Conservation (phyloP, 176 grass and related monocot genomes). For the Urochloa ruziziensis region DNA sequence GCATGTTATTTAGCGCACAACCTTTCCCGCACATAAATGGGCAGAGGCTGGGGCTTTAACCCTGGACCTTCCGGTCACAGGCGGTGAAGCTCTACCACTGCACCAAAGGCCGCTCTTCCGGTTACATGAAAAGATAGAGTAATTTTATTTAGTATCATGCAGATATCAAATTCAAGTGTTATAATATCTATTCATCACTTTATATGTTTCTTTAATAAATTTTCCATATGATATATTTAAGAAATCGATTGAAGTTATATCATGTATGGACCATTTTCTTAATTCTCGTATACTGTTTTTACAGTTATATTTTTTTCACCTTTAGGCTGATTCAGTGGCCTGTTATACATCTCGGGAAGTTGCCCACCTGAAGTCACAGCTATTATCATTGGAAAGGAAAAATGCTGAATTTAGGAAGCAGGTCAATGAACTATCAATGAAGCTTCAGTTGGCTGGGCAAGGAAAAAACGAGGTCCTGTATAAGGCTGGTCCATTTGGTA, state of each 20-base stretch:
- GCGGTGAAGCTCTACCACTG: no score
- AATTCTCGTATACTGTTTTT: conserved; percentile 11
- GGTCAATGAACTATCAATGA: conserved; percentile 63
- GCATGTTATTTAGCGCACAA: no score
- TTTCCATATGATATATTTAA: background rate
- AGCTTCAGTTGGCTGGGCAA: conserved; percentile 72
- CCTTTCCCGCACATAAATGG: no score
- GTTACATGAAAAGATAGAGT: background rate
- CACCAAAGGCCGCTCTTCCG: no score
- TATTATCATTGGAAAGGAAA: conserved; percentile 56
- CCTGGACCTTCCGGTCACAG: no score
- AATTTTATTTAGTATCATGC: background rate
- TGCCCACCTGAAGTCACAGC: conserved; percentile 48
- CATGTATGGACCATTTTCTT: background rate
- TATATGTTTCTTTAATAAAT: background rate
- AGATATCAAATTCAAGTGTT: conserved; percentile 3
- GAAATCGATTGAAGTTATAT: background rate
- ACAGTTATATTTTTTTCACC: conserved; percentile 22
- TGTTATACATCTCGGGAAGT: conserved; percentile 57
- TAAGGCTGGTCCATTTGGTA: conserved; percentile 82
- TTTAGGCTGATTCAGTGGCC: conserved; percentile 53
- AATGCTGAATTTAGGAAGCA: conserved; percentile 78
- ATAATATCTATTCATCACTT: background rate
- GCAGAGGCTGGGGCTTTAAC: no score
- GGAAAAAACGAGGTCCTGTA: conserved; percentile 43